Percentiles rank a stretch among this genome's conserved stretches.
phyloP scores from a whole-genome alignment of 31 red algal genomes.

The Odonthalia washingtoniensis region DNA sequence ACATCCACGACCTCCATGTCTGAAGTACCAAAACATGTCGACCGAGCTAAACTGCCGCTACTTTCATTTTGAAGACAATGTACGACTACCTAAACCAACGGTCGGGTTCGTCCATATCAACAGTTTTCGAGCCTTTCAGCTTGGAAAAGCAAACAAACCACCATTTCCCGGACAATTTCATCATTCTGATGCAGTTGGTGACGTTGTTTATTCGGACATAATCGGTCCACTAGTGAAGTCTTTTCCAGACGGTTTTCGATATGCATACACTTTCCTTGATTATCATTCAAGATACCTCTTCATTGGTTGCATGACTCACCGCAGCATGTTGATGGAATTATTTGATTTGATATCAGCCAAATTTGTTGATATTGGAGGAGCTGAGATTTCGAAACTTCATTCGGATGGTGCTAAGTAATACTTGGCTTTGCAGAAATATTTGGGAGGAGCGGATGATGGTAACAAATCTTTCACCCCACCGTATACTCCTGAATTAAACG shows the following conservation, averaged over 20 bases:
- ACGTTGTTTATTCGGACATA: neutral
- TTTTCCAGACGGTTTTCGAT: neutral
- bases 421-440: neutral
- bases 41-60: too few species aligned
- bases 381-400: neutral
- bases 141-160: slow-evolving; percentile 1
- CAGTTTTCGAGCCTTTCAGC: neutral
- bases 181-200: neutral
- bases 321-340: neutral
- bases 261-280: neutral
- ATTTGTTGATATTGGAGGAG: neutral
- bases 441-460: neutral
- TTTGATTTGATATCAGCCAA: neutral
- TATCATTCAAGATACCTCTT: neutral
- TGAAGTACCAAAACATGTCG: too few species aligned
- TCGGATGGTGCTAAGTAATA: slow-evolving; percentile 1
- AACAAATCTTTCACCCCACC: neutral
- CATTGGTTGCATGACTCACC: neutral
- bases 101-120: too few species aligned
- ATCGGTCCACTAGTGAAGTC: neutral
- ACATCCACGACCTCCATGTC: too few species aligned
- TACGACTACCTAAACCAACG: too few species aligned
- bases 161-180: neutral
- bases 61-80: too few species aligned
- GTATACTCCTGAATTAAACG: slow-evolving; percentile 17